A percentile compares a stretch with the other conserved stretches of the same genome.
Conservation (phyloP, 2,329 filamentous ascomycete species). For the Alternaria triticina region DNA sequence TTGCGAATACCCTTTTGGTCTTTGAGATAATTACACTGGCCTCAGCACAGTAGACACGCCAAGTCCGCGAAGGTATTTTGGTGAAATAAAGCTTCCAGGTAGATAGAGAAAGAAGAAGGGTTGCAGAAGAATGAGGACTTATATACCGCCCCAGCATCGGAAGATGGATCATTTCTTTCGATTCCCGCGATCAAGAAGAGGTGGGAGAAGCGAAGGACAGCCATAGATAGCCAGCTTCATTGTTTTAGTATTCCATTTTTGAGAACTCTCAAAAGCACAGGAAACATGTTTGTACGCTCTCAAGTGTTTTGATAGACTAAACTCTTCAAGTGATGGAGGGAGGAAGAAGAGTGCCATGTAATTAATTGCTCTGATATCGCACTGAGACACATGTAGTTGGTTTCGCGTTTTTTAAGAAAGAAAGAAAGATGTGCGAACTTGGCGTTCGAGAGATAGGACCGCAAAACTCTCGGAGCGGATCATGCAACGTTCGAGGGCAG, state of each 20-base stretch:
- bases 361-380: background rate
- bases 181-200: background rate
- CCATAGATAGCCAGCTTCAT: background rate
- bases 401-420: background rate
- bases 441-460: background rate
- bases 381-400: background rate
- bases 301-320: too few relatives aligned
- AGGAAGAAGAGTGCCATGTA: rapidly evolving
- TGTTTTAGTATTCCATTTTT: background rate
- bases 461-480: background rate
- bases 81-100: background rate
- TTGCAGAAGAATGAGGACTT: background rate
- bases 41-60: too few relatives aligned
- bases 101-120: background rate
- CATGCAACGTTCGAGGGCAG: background rate
- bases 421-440: background rate
- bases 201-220: background rate
- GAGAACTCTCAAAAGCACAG: background rate
- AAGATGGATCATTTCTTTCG: rapidly evolving
- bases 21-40: too few relatives aligned
- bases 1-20: background rate
- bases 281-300: too few relatives aligned
- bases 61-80: rapidly evolving
- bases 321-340: too few relatives aligned
- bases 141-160: background rate